Evolutionary conservation across 2,329 filamentous ascomycete species (phyloP).

Genomic region (Aureobasidium melanogenum): DNA sequence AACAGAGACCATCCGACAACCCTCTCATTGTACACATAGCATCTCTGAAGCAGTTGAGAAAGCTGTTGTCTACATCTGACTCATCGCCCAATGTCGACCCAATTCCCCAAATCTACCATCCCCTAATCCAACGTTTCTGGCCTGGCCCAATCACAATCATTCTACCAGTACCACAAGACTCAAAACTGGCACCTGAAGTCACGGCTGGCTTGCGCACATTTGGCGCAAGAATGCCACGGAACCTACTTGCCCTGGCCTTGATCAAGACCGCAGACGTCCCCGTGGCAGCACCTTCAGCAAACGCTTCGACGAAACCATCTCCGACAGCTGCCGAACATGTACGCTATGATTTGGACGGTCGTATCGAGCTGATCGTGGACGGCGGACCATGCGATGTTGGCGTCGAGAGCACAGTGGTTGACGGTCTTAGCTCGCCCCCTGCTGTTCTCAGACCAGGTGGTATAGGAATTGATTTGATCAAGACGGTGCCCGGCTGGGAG

Average conservation of each 20-base stretch:
- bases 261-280: conserved; percentile 70
- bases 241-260: conserved; percentile 76
- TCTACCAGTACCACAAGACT: conserved; percentile 62
- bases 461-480: conserved; percentile 70
- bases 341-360: conserved; percentile 68
- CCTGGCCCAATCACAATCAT: conserved; percentile 89
- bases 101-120: conserved; percentile 67
- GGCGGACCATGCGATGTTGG: conserved; percentile 81
- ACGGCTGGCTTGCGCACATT: conserved; percentile 80
- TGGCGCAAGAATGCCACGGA: conserved; percentile 81
- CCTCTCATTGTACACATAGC: conserved; percentile 89
- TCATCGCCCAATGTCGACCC: conserved; percentile 25
- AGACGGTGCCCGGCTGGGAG: conserved; percentile 71
- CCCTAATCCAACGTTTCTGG: conserved; percentile 80
- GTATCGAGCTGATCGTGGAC: conserved; percentile 80
- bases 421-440: conserved; percentile 74
- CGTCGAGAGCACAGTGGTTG: conserved; percentile 94
- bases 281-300: conserved; percentile 85
- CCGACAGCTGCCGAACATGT: conserved; percentile 89
- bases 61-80: conserved; percentile 42
- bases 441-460: conserved; percentile 80
- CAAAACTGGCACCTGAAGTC: conserved; percentile 76
- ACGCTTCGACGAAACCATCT: conserved; percentile 86
- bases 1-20: conserved; percentile 86
- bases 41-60: conserved; percentile 66